These are phyloP conservation scores for Fonsecaea pugnacius DNA, from an alignment of 2,329 filamentous ascomycete species.

Conservation along the genomic window DNA sequence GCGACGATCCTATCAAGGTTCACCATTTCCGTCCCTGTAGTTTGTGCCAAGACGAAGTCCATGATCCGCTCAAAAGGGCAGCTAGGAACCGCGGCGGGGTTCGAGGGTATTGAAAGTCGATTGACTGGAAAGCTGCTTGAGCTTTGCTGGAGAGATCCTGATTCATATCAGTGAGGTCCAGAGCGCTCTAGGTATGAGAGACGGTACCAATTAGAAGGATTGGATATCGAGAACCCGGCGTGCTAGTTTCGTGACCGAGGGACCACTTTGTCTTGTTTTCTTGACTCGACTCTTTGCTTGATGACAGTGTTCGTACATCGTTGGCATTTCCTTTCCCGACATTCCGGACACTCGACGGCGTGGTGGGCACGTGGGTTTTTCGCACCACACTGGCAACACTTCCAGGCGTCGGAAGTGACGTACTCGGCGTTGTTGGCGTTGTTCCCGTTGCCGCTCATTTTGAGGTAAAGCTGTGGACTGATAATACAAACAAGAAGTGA, in stretches of 20 bases:
- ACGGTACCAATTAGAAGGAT: not conserved
- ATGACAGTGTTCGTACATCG: not conserved
- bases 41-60: not conserved
- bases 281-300: not conserved
- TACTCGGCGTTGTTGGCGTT: not conserved
- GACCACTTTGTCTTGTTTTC: conserved; percentile 2
- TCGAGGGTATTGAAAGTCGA: not conserved
- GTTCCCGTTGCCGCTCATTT: not conserved
- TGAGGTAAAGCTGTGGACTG: not conserved
- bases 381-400: conserved; percentile 10
- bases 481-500: not conserved
- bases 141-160: not conserved
- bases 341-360: not conserved
- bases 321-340: not conserved
- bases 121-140: not conserved
- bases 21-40: not conserved
- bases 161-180: not conserved
- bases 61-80: not conserved
- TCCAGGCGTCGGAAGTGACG: conserved; percentile 6
- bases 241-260: not conserved
- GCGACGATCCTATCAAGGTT: not conserved
- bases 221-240: not conserved
- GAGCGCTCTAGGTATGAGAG: not conserved
- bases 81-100: not conserved
- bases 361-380: not conserved